phyloP scores from a whole-genome alignment of 208 protist species.

The Crithidia sp. region DNA sequence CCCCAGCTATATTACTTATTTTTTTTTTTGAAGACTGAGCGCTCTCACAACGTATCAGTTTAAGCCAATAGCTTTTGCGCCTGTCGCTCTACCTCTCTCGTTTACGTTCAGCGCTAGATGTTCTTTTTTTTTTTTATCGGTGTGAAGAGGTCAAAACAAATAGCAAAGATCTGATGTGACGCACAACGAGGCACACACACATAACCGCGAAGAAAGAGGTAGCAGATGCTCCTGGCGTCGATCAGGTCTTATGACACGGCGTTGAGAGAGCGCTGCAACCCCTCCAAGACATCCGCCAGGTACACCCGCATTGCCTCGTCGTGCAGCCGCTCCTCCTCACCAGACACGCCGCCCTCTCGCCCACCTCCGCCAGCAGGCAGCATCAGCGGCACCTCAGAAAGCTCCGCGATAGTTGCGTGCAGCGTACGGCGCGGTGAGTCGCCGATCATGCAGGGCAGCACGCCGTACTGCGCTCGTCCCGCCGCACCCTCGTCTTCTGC shows the following conservation, averaged over 20 bases:
- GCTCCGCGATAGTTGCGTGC: conserved; percentile 19
- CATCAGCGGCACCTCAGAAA: conserved; percentile 22
- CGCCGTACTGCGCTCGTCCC: not conserved
- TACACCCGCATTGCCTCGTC: conserved; percentile 54
- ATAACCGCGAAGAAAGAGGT: not conserved
- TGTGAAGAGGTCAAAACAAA: not conserved
- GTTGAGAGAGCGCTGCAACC: conserved; percentile 59
- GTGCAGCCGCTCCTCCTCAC: conserved; percentile 21
- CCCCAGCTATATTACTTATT: too few relatives aligned
- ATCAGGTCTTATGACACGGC: conserved; percentile 18
- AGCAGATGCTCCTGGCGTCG: not conserved
- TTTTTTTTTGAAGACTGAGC: too few relatives aligned
- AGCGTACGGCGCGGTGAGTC: conserved; percentile 16
- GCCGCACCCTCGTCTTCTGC: not conserved
- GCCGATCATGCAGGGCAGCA: conserved; percentile 29
- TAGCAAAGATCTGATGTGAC: not conserved
- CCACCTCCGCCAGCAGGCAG: not conserved
- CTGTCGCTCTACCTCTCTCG: too few relatives aligned
- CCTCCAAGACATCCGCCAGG: conserved; percentile 50
- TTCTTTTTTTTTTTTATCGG: conserved; percentile 18
- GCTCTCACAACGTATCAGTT: too few relatives aligned
- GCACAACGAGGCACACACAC: not conserved
- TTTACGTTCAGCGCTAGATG: too few relatives aligned
- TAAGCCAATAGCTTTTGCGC: too few relatives aligned
- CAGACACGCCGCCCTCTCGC: not conserved